These are phyloP conservation scores for Tulasnella sp. DNA, from an alignment of 768 basidiomycete genomes.

Conservation along the genomic window DNA sequence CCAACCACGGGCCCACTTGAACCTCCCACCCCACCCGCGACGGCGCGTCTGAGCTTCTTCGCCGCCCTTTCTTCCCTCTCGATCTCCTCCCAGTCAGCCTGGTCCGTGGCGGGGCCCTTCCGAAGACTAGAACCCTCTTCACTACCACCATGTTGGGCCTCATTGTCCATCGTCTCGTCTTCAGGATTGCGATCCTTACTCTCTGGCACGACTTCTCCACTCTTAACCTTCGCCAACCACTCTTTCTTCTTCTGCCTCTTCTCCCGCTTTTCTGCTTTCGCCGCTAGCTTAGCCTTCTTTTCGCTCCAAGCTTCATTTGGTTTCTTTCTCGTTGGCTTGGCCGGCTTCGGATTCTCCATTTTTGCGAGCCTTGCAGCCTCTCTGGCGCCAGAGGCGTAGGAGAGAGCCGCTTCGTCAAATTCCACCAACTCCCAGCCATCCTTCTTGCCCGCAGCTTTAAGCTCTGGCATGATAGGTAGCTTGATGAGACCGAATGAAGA, in stretches of 20 bases:
- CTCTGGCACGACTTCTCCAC: conserved; percentile 32
- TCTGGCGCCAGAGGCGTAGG: conserved; percentile 30
- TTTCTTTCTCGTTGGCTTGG: conserved; percentile 52
- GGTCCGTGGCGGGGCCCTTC: conserved; percentile 34
- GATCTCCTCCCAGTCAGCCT: conserved; percentile 61
- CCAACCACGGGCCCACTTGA: conserved; percentile 36
- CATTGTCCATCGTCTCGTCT: conserved; percentile 27
- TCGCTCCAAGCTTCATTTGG: conserved; percentile 77
- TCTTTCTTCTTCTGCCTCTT: conserved; percentile 68
- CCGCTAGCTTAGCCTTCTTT: conserved; percentile 56
- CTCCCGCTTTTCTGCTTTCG: conserved; percentile 62
- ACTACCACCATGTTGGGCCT: conserved; percentile 25
- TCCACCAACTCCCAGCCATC: conserved; percentile 51
- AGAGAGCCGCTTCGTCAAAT: conserved; percentile 34
- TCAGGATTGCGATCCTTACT: conserved; percentile 45
- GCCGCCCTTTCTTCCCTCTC: conserved; percentile 74
- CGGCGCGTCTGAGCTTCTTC: conserved; percentile 66
- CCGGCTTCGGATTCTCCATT: conserved; percentile 40
- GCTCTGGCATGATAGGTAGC: conserved; percentile 91
- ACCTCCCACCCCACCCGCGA: conserved; percentile 31
- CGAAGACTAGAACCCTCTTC: conserved; percentile 28
- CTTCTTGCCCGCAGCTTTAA: conserved; percentile 54
- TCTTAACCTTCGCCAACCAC: conserved; percentile 32
- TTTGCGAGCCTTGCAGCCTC: conserved; percentile 35
- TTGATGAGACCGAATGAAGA: conserved; percentile 81